Conservation (phyloP, 2,329 filamentous ascomycete species). For the Furcasterigmium furcatum region DNA sequence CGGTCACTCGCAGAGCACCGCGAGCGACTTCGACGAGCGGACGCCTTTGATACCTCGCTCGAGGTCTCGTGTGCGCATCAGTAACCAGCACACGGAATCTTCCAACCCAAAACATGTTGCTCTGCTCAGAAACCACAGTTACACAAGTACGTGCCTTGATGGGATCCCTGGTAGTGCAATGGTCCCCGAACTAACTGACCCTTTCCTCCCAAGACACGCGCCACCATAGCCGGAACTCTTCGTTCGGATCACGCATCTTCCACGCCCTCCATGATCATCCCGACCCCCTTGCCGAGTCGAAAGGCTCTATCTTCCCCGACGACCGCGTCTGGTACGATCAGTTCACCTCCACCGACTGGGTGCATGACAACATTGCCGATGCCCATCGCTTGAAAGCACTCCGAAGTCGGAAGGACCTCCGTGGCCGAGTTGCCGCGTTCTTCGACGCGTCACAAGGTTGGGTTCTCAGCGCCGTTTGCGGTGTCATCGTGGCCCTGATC, state of each 20-base stretch:
- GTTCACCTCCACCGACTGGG: slow-evolving; percentile 96
- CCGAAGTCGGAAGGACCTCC: slow-evolving; percentile 76
- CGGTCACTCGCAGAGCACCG: slow-evolving; percentile 6
- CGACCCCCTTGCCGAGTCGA: slow-evolving; percentile 60
- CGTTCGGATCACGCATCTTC: slow-evolving; percentile 59
- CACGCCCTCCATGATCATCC: slow-evolving; percentile 58
- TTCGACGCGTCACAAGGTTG: slow-evolving; percentile 91
- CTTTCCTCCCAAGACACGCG: slow-evolving; percentile 30
- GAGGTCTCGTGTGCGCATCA: slow-evolving; percentile 37
- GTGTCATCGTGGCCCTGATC: slow-evolving; percentile 77
- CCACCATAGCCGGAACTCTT: slow-evolving; percentile 55
- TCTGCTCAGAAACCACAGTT: slow-evolving; percentile 39
- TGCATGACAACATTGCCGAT: slow-evolving; percentile 94
- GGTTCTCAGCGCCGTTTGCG: slow-evolving; percentile 88
- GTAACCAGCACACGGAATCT: slow-evolving; percentile 4
- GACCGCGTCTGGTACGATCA: slow-evolving; percentile 98
- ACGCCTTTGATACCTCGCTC: slow-evolving; percentile 38
- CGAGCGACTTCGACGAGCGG: slow-evolving; percentile 32
- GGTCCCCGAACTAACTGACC: not conserved
- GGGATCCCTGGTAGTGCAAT: too few relatives aligned
- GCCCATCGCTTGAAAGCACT: slow-evolving; percentile 84
- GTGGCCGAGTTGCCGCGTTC: slow-evolving; percentile 71
- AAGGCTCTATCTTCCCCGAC: slow-evolving; percentile 65
- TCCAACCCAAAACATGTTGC: slow-evolving; percentile 15
- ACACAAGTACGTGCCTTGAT: slow-evolving; percentile 29